Percentiles rank a stretch among this genome's conserved stretches.
Conservation (phyloP, 176 grass and related monocot genomes). For the Oryza glumipatula region DNA sequence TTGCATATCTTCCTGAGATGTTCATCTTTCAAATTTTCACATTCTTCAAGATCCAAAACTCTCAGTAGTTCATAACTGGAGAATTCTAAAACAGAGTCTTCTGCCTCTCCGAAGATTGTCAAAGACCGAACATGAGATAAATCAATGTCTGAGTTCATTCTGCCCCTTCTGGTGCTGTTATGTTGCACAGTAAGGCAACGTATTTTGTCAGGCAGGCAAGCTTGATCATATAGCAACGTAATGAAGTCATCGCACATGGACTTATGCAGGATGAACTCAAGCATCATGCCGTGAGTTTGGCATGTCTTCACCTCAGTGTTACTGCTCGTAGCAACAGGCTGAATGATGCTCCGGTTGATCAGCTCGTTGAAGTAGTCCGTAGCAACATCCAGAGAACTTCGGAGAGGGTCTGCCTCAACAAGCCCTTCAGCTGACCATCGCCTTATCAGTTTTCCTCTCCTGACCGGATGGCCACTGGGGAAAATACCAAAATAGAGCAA, state of each 20-base stretch:
- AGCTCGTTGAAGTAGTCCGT: neutral
- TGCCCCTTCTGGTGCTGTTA: too few relatives aligned
- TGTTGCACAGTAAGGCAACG: too few relatives aligned
- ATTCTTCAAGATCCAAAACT: too few relatives aligned
- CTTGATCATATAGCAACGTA: slow-evolving; percentile 9
- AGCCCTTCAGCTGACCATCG: slow-evolving; percentile 25
- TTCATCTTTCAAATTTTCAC: too few relatives aligned
- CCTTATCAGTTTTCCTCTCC: neutral
- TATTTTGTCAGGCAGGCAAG: too few relatives aligned
- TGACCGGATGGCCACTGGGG: slow-evolving; percentile 1
- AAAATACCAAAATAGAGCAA: slow-evolving; percentile 34
- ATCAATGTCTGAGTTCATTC: neutral
- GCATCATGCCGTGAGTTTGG: slow-evolving; percentile 29
- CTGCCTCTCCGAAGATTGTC: too few relatives aligned
- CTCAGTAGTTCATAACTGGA: too few relatives aligned
- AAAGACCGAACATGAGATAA: too few relatives aligned
- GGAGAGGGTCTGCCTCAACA: neutral
- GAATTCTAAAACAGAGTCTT: too few relatives aligned
- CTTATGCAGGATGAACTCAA: slow-evolving; percentile 35
- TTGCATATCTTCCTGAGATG: too few relatives aligned
- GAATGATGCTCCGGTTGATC: slow-evolving; percentile 17
- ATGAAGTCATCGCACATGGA: slow-evolving; percentile 28
- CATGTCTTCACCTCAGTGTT: slow-evolving; percentile 5
- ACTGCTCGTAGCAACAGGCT: neutral
- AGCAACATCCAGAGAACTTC: neutral